Evolutionary conservation across 495 filamentous ascomycete genomes (phyloP), one percentile per base, ranked within the genome.

Genomic region (Tetracladium setigerum): DNA sequence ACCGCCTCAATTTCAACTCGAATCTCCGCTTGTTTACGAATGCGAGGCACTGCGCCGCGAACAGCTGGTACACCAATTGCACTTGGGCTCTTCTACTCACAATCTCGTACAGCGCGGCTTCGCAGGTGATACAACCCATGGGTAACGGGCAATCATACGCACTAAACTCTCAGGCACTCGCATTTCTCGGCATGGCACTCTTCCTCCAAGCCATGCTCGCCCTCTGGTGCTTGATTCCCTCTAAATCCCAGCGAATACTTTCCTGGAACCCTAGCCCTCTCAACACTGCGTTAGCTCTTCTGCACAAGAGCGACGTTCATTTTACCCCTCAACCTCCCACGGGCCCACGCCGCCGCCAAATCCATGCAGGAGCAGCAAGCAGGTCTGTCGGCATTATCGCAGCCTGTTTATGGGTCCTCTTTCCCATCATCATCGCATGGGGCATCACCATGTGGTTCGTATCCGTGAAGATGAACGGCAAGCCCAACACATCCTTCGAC

Each of bases 391-490:
- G n/a, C n/a, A n/a, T n/a, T n/a, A n/a, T n/a, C n/a, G n/a, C n/a
- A n/a, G n/a, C n/a, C n/a, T n/a, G n/a, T 41, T 5, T 41, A 6
- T 22, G 27, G 16, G 16, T 41, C 38, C 5, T 41, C 13, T 47
- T 59, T 24, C 31, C 45, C n/a, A 38, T 44, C 30, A 53, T 50
- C 1, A 38, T 22, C 19, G 31, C 49, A 8, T 63, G 57, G 2
- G 61, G 60, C 58, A 33, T 48, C 0, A 35, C 55, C 3, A 34
- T 63, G 11, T 41, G 14, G 14, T 11, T 11, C 38, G 17, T 41
- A 16, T 16, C 38, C 38, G 27, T 41, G 38, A 22, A 41, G 2
- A 16, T 22, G 5, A 11, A 16, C 13, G 13, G 13, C 17, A 19
- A 15, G 13, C 5, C 6, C 5, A 7, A 4, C 38, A 9, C 6